Evolutionary conservation across 768 basidiomycete genomes (phyloP).

Genomic region (Podaxis pistillaris): DNA sequence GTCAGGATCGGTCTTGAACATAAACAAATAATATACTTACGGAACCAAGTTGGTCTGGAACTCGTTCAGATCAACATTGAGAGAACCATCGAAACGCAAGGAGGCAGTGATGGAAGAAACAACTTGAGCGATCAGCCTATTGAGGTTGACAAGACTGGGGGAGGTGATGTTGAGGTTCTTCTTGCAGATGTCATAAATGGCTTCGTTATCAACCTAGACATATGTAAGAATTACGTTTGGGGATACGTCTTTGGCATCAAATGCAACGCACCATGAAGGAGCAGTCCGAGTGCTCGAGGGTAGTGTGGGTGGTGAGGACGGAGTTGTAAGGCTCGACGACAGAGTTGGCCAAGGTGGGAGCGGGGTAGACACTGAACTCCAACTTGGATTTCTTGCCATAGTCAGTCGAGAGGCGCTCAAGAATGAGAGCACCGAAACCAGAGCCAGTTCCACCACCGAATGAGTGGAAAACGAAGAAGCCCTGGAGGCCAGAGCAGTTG

Average conservation of each 20-base stretch:
- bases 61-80: constrained; percentile 97
- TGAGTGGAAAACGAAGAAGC: constrained; percentile 99
- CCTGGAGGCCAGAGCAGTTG: constrained; percentile 97
- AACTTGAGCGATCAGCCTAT: constrained; percentile 96
- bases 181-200: constrained; percentile 99
- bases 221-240: background rate
- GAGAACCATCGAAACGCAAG: constrained; percentile 93
- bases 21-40: constrained; percentile 44
- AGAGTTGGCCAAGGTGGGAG: constrained; percentile 83
- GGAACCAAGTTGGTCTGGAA: constrained; percentile 99
- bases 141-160: constrained; percentile 92
- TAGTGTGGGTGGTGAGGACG: constrained; percentile 96
- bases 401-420: constrained; percentile 96
- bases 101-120: constrained; percentile 98
- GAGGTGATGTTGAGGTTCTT: constrained; percentile 81
- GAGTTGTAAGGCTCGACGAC: constrained; percentile 99
- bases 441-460: constrained; percentile 99
- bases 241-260: background rate
- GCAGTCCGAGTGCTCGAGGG: constrained; percentile 99
- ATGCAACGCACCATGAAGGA: constrained; percentile 87
- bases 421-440: constrained; percentile 95
- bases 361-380: constrained; percentile 98
- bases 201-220: constrained; percentile 92
- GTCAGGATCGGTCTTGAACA: constrained; percentile 10
- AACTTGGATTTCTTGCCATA: constrained; percentile 99